Base-by-base conservation (phyloP, 2,329 filamentous ascomycete genomes). In the Trichoderma sp. region DNA sequence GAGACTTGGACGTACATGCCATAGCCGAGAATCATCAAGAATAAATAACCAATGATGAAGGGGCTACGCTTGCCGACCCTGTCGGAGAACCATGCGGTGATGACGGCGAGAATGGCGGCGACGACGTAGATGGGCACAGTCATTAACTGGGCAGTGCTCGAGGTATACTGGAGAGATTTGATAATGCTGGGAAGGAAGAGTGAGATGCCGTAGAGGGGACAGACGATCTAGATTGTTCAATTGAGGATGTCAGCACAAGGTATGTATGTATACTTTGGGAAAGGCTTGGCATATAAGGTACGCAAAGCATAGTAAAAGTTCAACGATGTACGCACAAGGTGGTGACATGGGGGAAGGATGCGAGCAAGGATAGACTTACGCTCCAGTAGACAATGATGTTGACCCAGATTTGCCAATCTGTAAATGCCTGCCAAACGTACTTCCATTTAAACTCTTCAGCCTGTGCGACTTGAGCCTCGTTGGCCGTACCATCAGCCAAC, bases 321-420 rank as follows among this genome's bases (percentile, higher is more conserved):
- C 13, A 2, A 59, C 7, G 5, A 1, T 14, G 16, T 11, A 31
- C 14, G 37, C 27, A 21, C 21, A n/a, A 33, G 16, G 19, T 31
- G 11, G 11, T 4, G 29, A 16, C 2, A 7, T 21, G 49, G 19
- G 33, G 5, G 5, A 33, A 35, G 29, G 2, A 19, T 49, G 5
- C 5, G 47, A 53, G 33, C 33, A 35, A 13, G 7, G 57, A 59
- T 24, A 77, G 76, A 81, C 83, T 81, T 77, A 90, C 87, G 10
- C 89, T 87, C 82, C 89, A 89, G 73, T 88, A 89, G 40, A 91
- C 87, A 61, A 90, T 81, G 5, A 90, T 80, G 64, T 84, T 85
- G 33, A 84, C 79, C 81, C 83, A 86, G 57, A 93, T 94, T 79
- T 97, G 95, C 90, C 92, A 96, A 75, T 97, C 93, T 47, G 84